phyloP scores from a whole-genome alignment of 1,284 basidiomycete genomes.

The Lignosus rhinocerotis region DNA sequence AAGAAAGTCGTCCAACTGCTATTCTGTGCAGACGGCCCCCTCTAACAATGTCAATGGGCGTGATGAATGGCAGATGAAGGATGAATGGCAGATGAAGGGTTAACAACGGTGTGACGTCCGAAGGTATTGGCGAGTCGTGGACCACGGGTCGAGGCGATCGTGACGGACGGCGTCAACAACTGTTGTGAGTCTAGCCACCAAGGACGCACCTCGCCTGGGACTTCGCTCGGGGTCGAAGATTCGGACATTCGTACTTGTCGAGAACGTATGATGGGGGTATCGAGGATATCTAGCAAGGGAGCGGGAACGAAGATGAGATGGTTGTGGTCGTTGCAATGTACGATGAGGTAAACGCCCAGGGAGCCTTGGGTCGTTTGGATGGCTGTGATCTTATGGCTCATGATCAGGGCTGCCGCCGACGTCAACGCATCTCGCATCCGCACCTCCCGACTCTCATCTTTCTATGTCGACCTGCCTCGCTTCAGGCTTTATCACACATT shows the following conservation, averaged over 20 bases:
- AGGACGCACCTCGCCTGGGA: constrained; percentile 24
- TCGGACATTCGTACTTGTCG: constrained; percentile 14
- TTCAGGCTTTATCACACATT: background rate
- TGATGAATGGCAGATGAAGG: background rate
- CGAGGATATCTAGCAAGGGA: background rate
- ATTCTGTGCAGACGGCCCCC: constrained; percentile 72
- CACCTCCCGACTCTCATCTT: background rate
- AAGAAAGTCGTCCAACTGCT: constrained; percentile 78
- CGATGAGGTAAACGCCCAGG: constrained; percentile 14
- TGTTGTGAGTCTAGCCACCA: background rate
- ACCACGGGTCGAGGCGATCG: constrained; percentile 20
- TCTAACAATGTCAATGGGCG: constrained; percentile 38
- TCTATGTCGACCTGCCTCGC: background rate
- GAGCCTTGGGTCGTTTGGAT: background rate
- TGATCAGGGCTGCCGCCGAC: background rate
- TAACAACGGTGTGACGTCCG: background rate
- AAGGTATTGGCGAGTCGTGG: background rate
- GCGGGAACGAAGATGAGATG: background rate
- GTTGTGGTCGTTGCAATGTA: constrained; percentile 10
- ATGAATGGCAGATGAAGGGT: background rate
- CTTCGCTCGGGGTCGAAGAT: constrained; percentile 19
- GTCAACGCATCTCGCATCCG: too few relatives aligned
- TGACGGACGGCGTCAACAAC: constrained; percentile 18
- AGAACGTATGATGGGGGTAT: constrained; percentile 7
- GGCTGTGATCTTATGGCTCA: background rate